Evolutionary conservation across 371 early-diverging fungal genomes (phyloP), one percentile per base, ranked within the genome.

Genomic region (Mucor indicus): DNA sequence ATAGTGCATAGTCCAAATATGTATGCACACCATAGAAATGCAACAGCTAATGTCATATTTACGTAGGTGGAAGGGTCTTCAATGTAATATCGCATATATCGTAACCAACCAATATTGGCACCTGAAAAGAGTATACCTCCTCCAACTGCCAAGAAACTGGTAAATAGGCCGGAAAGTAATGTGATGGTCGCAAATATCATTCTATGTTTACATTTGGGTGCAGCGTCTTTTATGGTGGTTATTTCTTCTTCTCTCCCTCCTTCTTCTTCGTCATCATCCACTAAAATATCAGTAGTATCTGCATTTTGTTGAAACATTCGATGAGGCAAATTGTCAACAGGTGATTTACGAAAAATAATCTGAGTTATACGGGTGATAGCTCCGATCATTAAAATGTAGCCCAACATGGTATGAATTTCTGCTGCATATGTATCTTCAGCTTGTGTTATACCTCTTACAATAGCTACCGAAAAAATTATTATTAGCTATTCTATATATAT

Each of bases 1-100:
- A 95, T 77, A 3, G 74, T 80, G 44, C 69, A 73, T 17, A 98
- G 65, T 42, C 94, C 50, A 41, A 69, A 57, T 5, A 69, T 42
- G 44, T 67, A 73, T 15, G 57, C 38, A 44, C 57, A 55, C 70
- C 70, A 73, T 13, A 69, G 30, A 39, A 73, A 73, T 19, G 74
- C 44, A 17, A 57, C 43, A 1, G 69, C 69, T 9, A 69, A 25
- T 15, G 42, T 55, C 1, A 61, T 37, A 44, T 73, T 73, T 24
- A 73, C 48, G 38, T 69, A 69, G 1, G 63, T 67, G 0, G 63
- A 17, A 1, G 74, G 60, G 37, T 69, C 70, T n/a, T 27, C 8
- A 20, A 69, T 43, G 44, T 69, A 69, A 29, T 55, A 62, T 8
- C 53, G 58, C 54, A 69, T 63, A 23, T 60, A 55, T 1, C 48